Conservation (phyloP, 2,329 filamentous ascomycete species). For the Thelonectria blattea region DNA sequence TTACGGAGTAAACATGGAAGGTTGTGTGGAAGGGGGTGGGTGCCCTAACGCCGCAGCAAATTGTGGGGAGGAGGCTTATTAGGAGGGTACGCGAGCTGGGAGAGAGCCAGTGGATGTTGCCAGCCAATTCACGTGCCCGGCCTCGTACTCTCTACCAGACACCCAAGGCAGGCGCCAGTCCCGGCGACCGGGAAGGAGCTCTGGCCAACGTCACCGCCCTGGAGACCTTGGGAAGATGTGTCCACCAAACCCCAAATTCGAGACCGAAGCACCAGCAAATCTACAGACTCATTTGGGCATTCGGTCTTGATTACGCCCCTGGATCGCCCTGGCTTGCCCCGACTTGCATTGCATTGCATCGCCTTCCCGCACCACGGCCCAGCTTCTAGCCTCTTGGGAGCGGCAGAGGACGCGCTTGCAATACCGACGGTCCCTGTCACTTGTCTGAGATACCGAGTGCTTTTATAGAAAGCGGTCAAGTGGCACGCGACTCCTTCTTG, state of each 20-base stretch:
- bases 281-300: neutral
- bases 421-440: neutral
- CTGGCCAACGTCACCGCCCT: constrained; percentile 3
- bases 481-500: constrained; percentile 29
- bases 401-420: neutral
- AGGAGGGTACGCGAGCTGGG: constrained; percentile 20
- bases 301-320: neutral
- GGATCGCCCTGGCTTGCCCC: neutral
- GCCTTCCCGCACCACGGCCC: neutral
- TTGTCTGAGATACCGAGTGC: constrained; percentile 13
- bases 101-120: constrained; percentile 18
- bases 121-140: constrained; percentile 30
- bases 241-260: constrained; percentile 17
- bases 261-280: constrained; percentile 19
- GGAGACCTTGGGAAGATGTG: constrained; percentile 16
- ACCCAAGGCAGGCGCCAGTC: constrained; percentile 4
- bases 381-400: neutral
- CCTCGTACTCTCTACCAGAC: constrained; percentile 14
- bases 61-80: neutral
- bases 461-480: constrained; percentile 7
- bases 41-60: too few species aligned
- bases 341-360: neutral
- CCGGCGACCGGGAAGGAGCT: constrained; percentile 9
- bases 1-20: too few species aligned
- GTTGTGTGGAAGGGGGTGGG: too few species aligned